Conservation (phyloP, 2,329 filamentous ascomycete genomes). For the Nigrospora oryzae region DNA sequence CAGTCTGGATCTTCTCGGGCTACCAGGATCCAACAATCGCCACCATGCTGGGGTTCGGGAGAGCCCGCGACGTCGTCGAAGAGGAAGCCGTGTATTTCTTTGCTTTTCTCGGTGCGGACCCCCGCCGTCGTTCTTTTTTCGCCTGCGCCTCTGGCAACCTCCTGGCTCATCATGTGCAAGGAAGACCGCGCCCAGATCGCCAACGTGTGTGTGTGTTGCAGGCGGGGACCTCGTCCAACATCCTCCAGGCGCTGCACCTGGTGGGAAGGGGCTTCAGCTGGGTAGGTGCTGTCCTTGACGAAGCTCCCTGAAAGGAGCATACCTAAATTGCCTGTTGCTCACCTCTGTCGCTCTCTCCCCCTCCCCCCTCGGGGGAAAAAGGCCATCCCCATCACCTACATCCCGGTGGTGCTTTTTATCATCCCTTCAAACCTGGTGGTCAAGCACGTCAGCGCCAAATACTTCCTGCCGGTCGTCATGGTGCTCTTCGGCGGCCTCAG, state of each 20-base stretch:
- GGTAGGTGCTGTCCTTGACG: neutral
- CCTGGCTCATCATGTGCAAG: no score
- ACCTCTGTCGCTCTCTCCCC: neutral
- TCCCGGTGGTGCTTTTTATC: constrained; percentile 21
- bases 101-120: neutral
- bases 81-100: neutral
- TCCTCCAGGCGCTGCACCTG: neutral
- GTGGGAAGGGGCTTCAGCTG: neutral
- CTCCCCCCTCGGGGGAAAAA: neutral
- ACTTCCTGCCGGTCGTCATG: constrained; percentile 15
- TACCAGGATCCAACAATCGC: no score
- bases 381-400: constrained; percentile 9
- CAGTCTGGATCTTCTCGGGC: no score
- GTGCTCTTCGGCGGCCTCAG: constrained; percentile 17
- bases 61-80: neutral
- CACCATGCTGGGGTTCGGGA: neutral
- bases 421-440: constrained; percentile 20
- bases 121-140: neutral
- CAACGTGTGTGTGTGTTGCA: neutral
- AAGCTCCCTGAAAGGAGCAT: no score
- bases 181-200: neutral
- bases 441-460: constrained; percentile 13
- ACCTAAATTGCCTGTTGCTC: no score
- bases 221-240: neutral
- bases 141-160: no score